Conservation (phyloP, 1,139 yeast genomes). For the Lodderomyces parapsilosis region DNA sequence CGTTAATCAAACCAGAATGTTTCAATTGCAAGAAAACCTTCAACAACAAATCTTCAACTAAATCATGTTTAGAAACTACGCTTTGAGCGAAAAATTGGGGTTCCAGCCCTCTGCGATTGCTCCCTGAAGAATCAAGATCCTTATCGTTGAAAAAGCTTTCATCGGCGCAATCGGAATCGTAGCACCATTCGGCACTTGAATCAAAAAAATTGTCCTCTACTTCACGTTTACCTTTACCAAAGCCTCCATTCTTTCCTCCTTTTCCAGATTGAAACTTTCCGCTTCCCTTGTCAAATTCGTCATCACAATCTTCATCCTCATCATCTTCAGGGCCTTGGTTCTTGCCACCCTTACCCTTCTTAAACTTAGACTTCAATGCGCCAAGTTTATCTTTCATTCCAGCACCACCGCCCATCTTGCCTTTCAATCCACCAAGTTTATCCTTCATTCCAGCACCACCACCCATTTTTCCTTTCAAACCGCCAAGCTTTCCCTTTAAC, state of each 20-base stretch:
- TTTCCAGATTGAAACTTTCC: neutral
- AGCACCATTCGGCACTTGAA: constrained; percentile 1
- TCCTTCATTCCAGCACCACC: constrained; percentile 5
- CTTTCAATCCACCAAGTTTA: constrained; percentile 8
- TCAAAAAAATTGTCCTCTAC: neutral
- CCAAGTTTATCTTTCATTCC: constrained; percentile 1
- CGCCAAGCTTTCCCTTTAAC: constrained; percentile 5
- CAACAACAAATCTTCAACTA: constrained; percentile 22
- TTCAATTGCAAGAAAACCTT: constrained; percentile 28
- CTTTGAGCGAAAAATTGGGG: constrained; percentile 6
- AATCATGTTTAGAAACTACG: constrained; percentile 11
- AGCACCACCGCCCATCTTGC: constrained; percentile 3
- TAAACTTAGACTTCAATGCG: constrained; percentile 3
- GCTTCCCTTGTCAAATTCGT: neutral
- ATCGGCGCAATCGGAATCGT: neutral
- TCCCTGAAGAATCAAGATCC: neutral
- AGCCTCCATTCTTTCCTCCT: neutral
- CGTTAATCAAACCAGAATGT: constrained; percentile 20
- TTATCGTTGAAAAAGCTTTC: neutral
- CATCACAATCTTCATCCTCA: constrained; percentile 3
- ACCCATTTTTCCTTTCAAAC: constrained; percentile 2
- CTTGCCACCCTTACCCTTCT: constrained; percentile 5
- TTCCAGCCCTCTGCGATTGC: constrained; percentile 4
- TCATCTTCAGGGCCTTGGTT: constrained; percentile 2
- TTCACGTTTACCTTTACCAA: constrained; percentile 5